Base-by-base conservation (phyloP, 495 filamentous ascomycete species). In the Penicillium odoratum region DNA sequence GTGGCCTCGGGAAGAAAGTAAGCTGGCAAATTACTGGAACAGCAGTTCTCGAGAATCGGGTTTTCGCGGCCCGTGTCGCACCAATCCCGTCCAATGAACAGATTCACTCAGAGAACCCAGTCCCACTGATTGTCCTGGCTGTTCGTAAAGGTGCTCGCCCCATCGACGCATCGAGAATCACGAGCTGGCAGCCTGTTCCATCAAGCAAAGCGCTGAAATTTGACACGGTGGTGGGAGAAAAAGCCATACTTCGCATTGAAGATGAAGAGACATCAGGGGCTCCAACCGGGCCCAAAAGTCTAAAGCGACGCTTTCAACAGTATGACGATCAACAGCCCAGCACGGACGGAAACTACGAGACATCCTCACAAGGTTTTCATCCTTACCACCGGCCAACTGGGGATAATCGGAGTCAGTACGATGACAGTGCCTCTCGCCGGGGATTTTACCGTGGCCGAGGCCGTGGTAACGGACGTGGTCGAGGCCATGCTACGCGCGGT, bases 151-250 rank as follows among this genome's bases (percentile, higher is more conserved):
- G 86, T 4, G 83, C 87, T 15, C 86, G 88, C 29, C 92, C 91
- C 1, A 78, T 85, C 36, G 93, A 97, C 64, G 92, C 91, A 28
- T 82, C 81, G 51, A 88, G 85, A 62, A 97, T 98, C 53, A 83
- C 85, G 29, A 85, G 88, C 57, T 99, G 94, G 94, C 84, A 91
- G 64, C 84, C 88, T 3, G 78, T 95, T 9, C 76, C 87, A 4
- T 74, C 82, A 29, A 86, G 90, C 15, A 84, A 86, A 54, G 72
- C 77, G 3, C 79, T 93, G 51, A 76, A 79, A 2, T 87, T 99
- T 60, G 88, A 91, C 57, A 91, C 88, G 1, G 84, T 82, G 1
- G 87, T 99, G 3, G 91, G 89, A 9, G 92, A 98, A 74, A 96
- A 95, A 73, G 82, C 88, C 16, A 74, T 93, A 47, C 74, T 98